Conservation (phyloP, 2,329 filamentous ascomycete species). For the Penicillium sp. region DNA sequence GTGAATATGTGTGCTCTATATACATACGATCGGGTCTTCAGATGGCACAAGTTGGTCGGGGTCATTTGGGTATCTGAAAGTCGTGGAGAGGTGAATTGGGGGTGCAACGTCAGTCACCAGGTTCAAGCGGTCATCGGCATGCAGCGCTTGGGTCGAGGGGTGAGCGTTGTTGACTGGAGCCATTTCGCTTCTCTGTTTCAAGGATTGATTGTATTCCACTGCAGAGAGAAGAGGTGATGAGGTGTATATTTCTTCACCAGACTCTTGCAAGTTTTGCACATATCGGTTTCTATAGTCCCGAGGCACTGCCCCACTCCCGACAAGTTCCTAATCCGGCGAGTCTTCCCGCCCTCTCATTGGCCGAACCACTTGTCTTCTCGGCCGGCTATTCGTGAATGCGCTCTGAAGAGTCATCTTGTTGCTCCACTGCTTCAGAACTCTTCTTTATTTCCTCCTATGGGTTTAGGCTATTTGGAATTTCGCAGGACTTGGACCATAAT, state of each 20-base stretch:
- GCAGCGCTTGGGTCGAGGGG: slow-evolving; percentile 66
- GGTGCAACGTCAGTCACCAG: slow-evolving; percentile 79
- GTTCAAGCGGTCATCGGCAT: slow-evolving; percentile 79
- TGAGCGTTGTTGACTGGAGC: slow-evolving; percentile 20
- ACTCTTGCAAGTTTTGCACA: too few relatives aligned
- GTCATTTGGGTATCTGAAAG: slow-evolving; percentile 76
- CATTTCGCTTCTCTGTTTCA: slow-evolving; percentile 18
- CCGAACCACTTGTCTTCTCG: background rate
- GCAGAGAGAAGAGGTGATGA: too few relatives aligned
- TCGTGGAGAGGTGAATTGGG: slow-evolving; percentile 87
- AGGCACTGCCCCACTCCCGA: slow-evolving; percentile 21
- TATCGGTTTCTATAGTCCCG: too few relatives aligned
- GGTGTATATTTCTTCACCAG: too few relatives aligned
- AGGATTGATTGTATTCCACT: too few relatives aligned
- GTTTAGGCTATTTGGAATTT: background rate
- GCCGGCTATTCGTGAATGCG: background rate
- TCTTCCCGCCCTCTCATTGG: background rate
- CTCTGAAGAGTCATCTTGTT: background rate
- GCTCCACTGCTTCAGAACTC: background rate
- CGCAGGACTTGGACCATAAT: background rate
- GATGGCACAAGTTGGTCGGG: slow-evolving; percentile 65
- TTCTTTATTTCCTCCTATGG: background rate
- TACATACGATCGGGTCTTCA: slow-evolving; percentile 59
- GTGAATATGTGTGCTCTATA: background rate
- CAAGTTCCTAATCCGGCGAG: slow-evolving; percentile 26